phyloP scores from a whole-genome alignment of 768 basidiomycete genomes.

The Rhodotorula taiwanensis region DNA sequence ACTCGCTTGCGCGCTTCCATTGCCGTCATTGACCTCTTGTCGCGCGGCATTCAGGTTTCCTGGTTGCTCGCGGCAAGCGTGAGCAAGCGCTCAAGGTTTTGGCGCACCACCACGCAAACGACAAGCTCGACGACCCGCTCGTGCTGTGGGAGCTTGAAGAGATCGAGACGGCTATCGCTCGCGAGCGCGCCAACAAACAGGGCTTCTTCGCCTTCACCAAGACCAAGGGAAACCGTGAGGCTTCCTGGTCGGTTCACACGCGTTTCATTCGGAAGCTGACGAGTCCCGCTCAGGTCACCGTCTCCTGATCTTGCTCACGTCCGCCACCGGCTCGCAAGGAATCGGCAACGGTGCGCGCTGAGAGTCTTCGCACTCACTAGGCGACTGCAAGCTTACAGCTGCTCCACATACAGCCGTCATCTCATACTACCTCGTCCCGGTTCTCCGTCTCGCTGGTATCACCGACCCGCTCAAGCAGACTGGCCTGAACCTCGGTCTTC shows the following conservation, averaged over 20 bases:
- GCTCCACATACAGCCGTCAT: background rate
- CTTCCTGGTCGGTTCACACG: no score
- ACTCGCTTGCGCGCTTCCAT: background rate
- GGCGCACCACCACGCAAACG: slow-evolving; percentile 76
- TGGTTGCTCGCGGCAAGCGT: slow-evolving; percentile 67
- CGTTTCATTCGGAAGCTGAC: slow-evolving; percentile 8
- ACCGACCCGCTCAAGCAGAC: slow-evolving; percentile 23
- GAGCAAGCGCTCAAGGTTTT: slow-evolving; percentile 62
- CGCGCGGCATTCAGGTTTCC: slow-evolving; percentile 50
- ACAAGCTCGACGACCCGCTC: slow-evolving; percentile 49
- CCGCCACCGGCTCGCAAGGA: background rate
- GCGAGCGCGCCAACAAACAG: slow-evolving; percentile 38
- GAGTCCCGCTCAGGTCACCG: slow-evolving; percentile 38
- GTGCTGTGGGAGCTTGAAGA: slow-evolving; percentile 46
- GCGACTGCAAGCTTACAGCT: no score
- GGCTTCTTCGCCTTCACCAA: slow-evolving; percentile 8
- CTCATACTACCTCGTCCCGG: slow-evolving; percentile 40
- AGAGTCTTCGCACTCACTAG: no score
- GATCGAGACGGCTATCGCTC: slow-evolving; percentile 44
- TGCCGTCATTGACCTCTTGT: background rate
- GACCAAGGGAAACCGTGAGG: slow-evolving; percentile 29
- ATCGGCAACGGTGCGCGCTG: background rate
- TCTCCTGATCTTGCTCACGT: slow-evolving; percentile 14
- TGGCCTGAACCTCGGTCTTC: slow-evolving; percentile 37
- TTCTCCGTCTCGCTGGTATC: slow-evolving; percentile 42